phyloP scores from a whole-genome alignment of 2,329 filamentous ascomycete species.

The Nothophoma quercina region DNA sequence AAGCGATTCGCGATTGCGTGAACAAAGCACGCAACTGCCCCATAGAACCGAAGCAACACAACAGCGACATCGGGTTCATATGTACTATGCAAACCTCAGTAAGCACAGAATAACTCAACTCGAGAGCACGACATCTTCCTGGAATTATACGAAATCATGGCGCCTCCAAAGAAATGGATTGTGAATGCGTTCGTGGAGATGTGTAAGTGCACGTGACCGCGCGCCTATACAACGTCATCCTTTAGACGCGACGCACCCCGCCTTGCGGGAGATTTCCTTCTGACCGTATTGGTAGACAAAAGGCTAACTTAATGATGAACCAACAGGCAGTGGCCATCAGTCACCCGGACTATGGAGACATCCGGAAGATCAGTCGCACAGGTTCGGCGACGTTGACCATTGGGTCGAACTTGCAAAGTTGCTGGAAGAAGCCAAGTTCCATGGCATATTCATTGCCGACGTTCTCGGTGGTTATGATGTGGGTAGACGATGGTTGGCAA shows the following conservation, averaged over 20 bases:
- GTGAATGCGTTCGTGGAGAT: slow-evolving; percentile 55
- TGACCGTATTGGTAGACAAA: neutral
- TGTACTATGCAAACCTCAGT: slow-evolving; percentile 8
- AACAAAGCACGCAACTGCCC: slow-evolving; percentile 41
- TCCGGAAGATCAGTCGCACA: slow-evolving; percentile 67
- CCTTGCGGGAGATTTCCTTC: neutral
- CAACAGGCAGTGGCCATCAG: slow-evolving; percentile 40
- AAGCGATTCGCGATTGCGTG: slow-evolving; percentile 44
- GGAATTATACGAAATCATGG: slow-evolving; percentile 25
- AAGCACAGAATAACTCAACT: neutral
- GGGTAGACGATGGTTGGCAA: too few relatives aligned
- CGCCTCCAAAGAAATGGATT: slow-evolving; percentile 47
- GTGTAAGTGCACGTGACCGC: slow-evolving; percentile 41
- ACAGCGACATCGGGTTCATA: slow-evolving; percentile 31
- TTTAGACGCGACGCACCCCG: neutral
- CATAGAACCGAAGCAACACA: slow-evolving; percentile 19
- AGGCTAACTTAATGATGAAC: neutral
- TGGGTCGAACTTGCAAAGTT: slow-evolving; percentile 50
- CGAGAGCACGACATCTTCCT: slow-evolving; percentile 29
- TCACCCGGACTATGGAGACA: slow-evolving; percentile 69
- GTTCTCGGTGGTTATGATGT: slow-evolving; percentile 68
- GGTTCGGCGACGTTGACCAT: slow-evolving; percentile 56
- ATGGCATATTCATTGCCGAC: slow-evolving; percentile 53
- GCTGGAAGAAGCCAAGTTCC: slow-evolving; percentile 50
- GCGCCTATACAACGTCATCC: neutral